Percentiles rank a stretch among this genome's conserved stretches.
Evolutionary conservation across 192 early-diverging fungal genomes (phyloP).

Genomic region (Geranomyces michiganensis): DNA sequence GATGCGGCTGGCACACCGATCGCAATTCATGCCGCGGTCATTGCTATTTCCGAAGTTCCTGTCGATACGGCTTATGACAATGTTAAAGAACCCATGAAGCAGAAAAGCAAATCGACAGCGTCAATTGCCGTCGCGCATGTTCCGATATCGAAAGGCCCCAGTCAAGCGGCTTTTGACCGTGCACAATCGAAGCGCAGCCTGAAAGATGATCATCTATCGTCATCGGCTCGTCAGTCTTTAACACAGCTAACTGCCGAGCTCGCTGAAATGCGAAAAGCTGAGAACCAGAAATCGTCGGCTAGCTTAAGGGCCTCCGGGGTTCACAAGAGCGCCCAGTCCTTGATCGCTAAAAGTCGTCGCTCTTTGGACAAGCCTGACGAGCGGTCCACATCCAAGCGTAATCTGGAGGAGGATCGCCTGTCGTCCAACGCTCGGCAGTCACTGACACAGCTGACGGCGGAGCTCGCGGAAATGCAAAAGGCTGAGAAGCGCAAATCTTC

Average conservation of each 20-base stretch:
- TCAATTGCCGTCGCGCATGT: conserved; percentile 19
- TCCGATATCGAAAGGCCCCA: neutral
- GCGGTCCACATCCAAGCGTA: neutral
- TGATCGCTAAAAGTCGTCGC: too few species aligned
- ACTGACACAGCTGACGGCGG: conserved; percentile 1
- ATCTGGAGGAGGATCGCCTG: conserved; percentile 16
- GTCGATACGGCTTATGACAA: neutral
- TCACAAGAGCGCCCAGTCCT: too few species aligned
- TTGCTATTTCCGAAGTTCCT: conserved; percentile 12
- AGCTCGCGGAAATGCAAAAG: conserved; percentile 17
- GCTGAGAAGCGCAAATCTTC: conserved; percentile 1
- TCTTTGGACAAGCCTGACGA: neutral
- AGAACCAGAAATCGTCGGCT: neutral
- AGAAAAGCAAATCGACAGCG: conserved; percentile 7
- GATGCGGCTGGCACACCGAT: conserved; percentile 12
- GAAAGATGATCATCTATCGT: conserved; percentile 23
- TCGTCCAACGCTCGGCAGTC: conserved; percentile 17
- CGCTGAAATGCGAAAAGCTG: conserved; percentile 2
- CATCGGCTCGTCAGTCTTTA: conserved; percentile 15
- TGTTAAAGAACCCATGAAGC: neutral
- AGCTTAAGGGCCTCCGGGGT: neutral
- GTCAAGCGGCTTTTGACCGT: neutral
- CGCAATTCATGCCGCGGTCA: conserved; percentile 13
- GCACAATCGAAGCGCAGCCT: conserved; percentile 1
- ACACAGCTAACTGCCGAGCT: conserved; percentile 12